phyloP scores from a whole-genome alignment of 352 stramenopile genomes.

The Aphanomyces invadans region DNA sequence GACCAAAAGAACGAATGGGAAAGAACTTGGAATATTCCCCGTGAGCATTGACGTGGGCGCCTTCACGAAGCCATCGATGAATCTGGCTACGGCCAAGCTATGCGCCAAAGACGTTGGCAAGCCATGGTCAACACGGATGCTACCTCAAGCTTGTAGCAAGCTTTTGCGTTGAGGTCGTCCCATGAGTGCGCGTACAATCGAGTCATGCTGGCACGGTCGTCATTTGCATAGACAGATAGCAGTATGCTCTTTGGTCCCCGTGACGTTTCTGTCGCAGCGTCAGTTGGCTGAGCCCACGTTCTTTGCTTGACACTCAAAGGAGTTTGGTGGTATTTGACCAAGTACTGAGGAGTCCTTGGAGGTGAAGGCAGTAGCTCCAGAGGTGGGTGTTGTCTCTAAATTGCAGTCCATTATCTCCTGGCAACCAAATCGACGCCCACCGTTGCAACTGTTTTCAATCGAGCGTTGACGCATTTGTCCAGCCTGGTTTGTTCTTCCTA shows the following conservation, averaged over 20 bases:
- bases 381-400: not conserved
- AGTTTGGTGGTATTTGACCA: not conserved
- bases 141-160: conserved; percentile 14
- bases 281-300: not conserved
- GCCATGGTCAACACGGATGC: not conserved
- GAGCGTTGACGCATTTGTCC: not conserved
- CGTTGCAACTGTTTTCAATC: not conserved
- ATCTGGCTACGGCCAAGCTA: not conserved
- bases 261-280: not conserved
- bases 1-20: not conserved
- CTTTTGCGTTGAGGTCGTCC: conserved; percentile 2
- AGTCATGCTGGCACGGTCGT: conserved; percentile 16
- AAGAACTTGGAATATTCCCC: conserved; percentile 12
- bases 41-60: not conserved
- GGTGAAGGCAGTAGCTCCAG: not conserved
- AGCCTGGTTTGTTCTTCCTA: not conserved
- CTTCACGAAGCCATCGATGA: not conserved
- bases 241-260: not conserved
- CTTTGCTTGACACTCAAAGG: not conserved
- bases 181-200: conserved; percentile 1
- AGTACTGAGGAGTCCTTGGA: not conserved
- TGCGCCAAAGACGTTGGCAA: not conserved
- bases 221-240: conserved; percentile 16
- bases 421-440: not conserved
- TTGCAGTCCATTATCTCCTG: no score